These are phyloP conservation scores for Mallotus nudiflorus DNA, from an alignment of 345 rosid genomes.

Conservation along the genomic window DNA sequence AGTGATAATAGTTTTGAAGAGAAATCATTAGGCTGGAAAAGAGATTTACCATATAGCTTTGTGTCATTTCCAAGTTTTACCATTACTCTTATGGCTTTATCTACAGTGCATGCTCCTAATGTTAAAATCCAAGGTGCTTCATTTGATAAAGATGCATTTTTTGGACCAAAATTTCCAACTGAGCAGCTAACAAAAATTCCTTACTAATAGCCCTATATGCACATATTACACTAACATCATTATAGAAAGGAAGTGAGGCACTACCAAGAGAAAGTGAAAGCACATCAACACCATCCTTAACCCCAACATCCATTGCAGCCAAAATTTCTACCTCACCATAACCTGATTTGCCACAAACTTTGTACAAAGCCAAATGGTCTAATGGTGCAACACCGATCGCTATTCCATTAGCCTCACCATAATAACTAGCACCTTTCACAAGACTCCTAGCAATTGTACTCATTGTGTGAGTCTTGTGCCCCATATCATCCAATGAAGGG, in stretches of 20 bases:
- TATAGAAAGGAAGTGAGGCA: constrained; percentile 23
- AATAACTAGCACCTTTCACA: constrained; percentile 27
- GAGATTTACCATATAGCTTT: constrained; percentile 7
- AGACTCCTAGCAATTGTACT: constrained; percentile 50
- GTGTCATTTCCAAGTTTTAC: constrained; percentile 33
- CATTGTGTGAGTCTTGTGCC: constrained; percentile 28
- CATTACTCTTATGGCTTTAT: constrained; percentile 28
- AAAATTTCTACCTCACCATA: constrained; percentile 55
- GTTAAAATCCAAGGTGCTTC: constrained; percentile 44
- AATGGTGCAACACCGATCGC: constrained; percentile 40
- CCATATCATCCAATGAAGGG: constrained; percentile 12
- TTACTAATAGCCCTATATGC: constrained; percentile 30
- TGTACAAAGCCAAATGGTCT: constrained; percentile 61
- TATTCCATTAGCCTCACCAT: constrained; percentile 62
- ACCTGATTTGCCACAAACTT: constrained; percentile 47
- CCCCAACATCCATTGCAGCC: constrained; percentile 59
- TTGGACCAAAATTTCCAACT: constrained; percentile 39
- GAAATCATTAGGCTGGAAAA: constrained; percentile 4
- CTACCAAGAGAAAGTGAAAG: constrained; percentile 52
- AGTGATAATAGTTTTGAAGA: not conserved
- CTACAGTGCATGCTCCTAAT: constrained; percentile 38
- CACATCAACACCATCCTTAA: constrained; percentile 66
- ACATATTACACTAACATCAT: constrained; percentile 32
- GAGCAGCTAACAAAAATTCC: constrained; percentile 40
- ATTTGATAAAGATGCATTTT: constrained; percentile 16